Percentiles rank a stretch among this genome's conserved stretches.
phyloP scores from a whole-genome alignment of 2,329 filamentous ascomycete genomes.

The Exophiala sideris region DNA sequence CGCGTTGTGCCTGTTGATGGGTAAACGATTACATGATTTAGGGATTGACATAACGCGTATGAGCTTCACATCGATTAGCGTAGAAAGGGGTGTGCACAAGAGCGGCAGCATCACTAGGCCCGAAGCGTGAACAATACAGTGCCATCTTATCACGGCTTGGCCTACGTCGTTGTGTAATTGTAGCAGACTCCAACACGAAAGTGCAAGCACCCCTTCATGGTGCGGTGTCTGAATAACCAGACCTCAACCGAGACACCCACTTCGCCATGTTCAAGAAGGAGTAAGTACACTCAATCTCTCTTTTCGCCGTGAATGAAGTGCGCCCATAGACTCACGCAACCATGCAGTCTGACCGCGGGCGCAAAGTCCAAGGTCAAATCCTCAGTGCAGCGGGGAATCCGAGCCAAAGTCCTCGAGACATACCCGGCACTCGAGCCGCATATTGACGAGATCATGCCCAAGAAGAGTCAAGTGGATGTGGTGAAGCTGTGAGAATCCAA shows the following conservation, averaged over 20 bases:
- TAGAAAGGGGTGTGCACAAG: too few relatives aligned
- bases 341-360: constrained; percentile 66
- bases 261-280: neutral
- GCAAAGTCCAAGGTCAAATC: constrained; percentile 97
- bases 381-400: constrained; percentile 82
- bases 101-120: too few relatives aligned
- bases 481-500: constrained; percentile 67
- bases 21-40: too few relatives aligned
- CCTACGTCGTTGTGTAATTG: too few relatives aligned
- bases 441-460: constrained; percentile 92
- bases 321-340: neutral
- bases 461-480: constrained; percentile 84
- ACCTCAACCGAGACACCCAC: neutral
- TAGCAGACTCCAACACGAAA: too few relatives aligned
- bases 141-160: too few relatives aligned
- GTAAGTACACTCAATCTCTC: neutral
- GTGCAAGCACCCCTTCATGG: too few relatives aligned
- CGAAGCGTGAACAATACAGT: too few relatives aligned
- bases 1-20: too few relatives aligned
- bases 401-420: constrained; percentile 74
- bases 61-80: too few relatives aligned
- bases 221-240: neutral
- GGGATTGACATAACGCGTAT: too few relatives aligned
- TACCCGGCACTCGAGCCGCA: constrained; percentile 82
- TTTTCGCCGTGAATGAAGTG: neutral